Evolutionary conservation across 2,329 filamentous ascomycete genomes (phyloP), one percentile per base, ranked within the genome.

Genomic region (Neopestalotiopsis sp.): DNA sequence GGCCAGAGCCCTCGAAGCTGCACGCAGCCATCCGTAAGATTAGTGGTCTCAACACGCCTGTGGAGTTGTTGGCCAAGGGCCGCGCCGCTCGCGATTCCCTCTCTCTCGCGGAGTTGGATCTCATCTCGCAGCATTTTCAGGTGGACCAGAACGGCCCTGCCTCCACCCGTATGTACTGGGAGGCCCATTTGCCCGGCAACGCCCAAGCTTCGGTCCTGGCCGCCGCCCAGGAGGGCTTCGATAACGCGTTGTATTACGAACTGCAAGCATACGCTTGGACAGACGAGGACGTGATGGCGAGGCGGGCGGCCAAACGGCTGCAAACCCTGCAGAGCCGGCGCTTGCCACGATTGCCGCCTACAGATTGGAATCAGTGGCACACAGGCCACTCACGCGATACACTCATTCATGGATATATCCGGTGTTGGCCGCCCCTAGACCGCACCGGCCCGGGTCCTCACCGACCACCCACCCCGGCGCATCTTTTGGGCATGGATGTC

Each of bases 1-100:
- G 65, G 65, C 24, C 24, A 2, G 40, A 58, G 17, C 65, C 65
- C 34, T 34, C 45, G 13, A 34, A 34, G 28, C 56, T 67, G 4
- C 56, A 53, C 10, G 32, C 28, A 14, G 61, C 17, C 34, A 63
- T 63, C 34, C 61, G 61, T 10, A 1, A 14, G 12, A 17, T 5
- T 4, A 42, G 61, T 63, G 61, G 30, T 13, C 17, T 28, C 10
- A 30, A 34, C 10, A 42, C 30, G 9, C 61, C 61, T 10, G 30
- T 20, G 30, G 28, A 42, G n/a, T 24, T 63, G n/a, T 14, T 63
- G 7, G 30, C n/a, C 13, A 63, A 42, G 34, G 34, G n/a, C n/a
- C 5, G 34, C n/a, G 10, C 28, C 6, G 3, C 14, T 40, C 28
- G 38, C 14, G 30, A 30, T 17, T 28, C 20, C 12, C 61, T 63